Base-by-base conservation (phyloP, 2,329 filamentous ascomycete species). In the Reticulascus tulasneorum region DNA sequence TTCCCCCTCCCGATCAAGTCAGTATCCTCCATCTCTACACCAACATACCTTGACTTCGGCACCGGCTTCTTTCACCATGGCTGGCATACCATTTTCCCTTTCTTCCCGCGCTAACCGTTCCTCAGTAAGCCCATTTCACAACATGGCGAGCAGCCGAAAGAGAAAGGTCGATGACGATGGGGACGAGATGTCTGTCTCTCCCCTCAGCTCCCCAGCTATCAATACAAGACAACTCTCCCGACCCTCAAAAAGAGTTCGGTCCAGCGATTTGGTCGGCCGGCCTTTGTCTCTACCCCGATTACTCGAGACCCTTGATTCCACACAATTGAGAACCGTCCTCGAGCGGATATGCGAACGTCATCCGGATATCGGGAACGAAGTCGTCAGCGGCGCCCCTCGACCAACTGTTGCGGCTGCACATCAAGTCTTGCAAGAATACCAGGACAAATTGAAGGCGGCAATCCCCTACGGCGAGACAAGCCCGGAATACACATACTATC, bases 401-500 rank as follows among this genome's bases (percentile, higher is more conserved):
- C 93, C 93, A 1, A 88, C 86, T 23, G 86, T 93, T 35, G 69
- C 78, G 25, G 85, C 87, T 9, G 89, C 87, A 1, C 70, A 97
- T 17, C 75, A 83, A 28, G 86, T 97, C 8, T 69, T 98, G 37
- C 72, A 75, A 47, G 84, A 84, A 44, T 98, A 98, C 60, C 84
- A 94, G 56, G 73, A 80, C 9, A 77, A 77, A 38, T 73, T 98
- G 42, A 84, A 82, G 54, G 77, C 78, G 16, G 82, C 91, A 2
- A 88, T 94, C 50, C 93, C 93, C 1, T 87, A 94, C 51, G 87
- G 88, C 54, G 83, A 89, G 49, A 77, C 84, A 10, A 86, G 81
- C 40, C 88, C 89, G 26, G 91, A 97, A 59, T 97, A 97, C 64
- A 84, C 88, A 33, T 98, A 96, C 60, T 94, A 96, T 58, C 81